Evolutionary conservation across 2,329 filamentous ascomycete species (phyloP), one percentile per base, ranked within the genome.

Genomic region (Paecilomyces sp.): DNA sequence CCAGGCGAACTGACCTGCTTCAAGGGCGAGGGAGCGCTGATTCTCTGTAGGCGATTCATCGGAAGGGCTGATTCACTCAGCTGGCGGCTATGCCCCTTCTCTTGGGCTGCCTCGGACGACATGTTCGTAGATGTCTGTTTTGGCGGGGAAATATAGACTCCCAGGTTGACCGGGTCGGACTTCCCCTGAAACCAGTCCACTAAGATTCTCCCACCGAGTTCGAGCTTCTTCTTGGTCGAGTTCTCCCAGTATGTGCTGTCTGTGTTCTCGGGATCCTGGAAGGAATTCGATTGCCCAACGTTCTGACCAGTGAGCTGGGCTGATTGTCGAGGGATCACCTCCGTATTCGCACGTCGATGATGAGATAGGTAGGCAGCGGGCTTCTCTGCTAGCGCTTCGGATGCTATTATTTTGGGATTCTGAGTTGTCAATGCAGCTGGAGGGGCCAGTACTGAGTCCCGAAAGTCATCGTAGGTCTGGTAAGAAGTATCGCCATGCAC

Each of bases 101-200:
- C 61, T 36, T 61, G 59, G 25, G 64, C 60, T 47, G 58, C 47
- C 9, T 64, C 63, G 51, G 64, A 63, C 12, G 65, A 64, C 33
- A 60, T 30, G 47, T 63, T 66, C 58, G 70, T 67, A 59, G 51
- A 22, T 11, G 51, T 70, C 18, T 47, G 41, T 15, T 47, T 70
- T 4, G 59, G 62, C 5, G 67, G 64, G 11, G 69, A 70, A 28
- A 65, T 70, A n/a, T 67, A 61, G 51, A 80, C 66, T 50, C 75
- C 76, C 50, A 82, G 70, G 62, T 75, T 78, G 53, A 81, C 76
- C n/a, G 79, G 76, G 41, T 79, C 77, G 28, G 80, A 82, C 56
- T 78, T 75, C 41, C 81, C 81, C 66, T 79, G 79, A 68, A 84
- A 84, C 80, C 81, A 82, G 63, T 77, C 77, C 56, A 79, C 77